Evolutionary conservation across 2,329 filamentous ascomycete genomes (phyloP).

Genomic region (Cladosporium cucumerinum): DNA sequence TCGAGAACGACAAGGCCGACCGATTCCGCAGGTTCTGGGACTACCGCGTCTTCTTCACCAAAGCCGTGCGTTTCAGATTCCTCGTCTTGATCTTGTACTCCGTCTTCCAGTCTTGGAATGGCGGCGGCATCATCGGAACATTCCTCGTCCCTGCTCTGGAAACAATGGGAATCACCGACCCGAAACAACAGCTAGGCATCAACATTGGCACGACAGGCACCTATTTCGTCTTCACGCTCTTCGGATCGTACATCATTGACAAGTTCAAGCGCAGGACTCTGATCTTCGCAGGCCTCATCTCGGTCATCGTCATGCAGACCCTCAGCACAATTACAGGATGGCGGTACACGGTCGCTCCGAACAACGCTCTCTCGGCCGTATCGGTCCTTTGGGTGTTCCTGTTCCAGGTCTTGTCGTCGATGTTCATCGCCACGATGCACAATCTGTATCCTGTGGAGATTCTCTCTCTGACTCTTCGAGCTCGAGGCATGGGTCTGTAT

Average conservation of each 20-base stretch:
- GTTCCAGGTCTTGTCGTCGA: slow-evolving; percentile 48
- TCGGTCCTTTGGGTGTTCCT: slow-evolving; percentile 49
- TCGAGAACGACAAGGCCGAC: slow-evolving; percentile 33
- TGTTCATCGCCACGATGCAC: slow-evolving; percentile 37
- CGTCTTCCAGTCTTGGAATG: slow-evolving; percentile 48
- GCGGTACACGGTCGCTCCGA: slow-evolving; percentile 39
- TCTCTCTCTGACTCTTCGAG: not conserved
- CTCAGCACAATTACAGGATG: slow-evolving; percentile 49
- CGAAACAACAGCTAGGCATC: slow-evolving; percentile 42
- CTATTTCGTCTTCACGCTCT: slow-evolving; percentile 47
- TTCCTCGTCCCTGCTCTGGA: slow-evolving; percentile 41
- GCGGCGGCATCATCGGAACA: slow-evolving; percentile 45
- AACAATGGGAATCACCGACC: slow-evolving; percentile 41
- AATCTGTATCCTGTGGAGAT: slow-evolving; percentile 10
- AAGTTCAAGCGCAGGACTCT: slow-evolving; percentile 43
- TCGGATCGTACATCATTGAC: slow-evolving; percentile 45
- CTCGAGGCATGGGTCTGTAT: slow-evolving; percentile 31
- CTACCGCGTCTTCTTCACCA: slow-evolving; percentile 48
- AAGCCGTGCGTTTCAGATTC: slow-evolving; percentile 43
- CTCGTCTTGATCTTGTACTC: slow-evolving; percentile 47
- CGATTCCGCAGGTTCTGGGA: slow-evolving; percentile 44
- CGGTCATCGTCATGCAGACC: slow-evolving; percentile 46
- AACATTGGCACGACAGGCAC: slow-evolving; percentile 44
- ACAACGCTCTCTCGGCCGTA: slow-evolving; percentile 38
- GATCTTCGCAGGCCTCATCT: slow-evolving; percentile 44